Conservation (phyloP, 1,284 basidiomycete species). For the Xerocomus cyaneibrunnescens region DNA sequence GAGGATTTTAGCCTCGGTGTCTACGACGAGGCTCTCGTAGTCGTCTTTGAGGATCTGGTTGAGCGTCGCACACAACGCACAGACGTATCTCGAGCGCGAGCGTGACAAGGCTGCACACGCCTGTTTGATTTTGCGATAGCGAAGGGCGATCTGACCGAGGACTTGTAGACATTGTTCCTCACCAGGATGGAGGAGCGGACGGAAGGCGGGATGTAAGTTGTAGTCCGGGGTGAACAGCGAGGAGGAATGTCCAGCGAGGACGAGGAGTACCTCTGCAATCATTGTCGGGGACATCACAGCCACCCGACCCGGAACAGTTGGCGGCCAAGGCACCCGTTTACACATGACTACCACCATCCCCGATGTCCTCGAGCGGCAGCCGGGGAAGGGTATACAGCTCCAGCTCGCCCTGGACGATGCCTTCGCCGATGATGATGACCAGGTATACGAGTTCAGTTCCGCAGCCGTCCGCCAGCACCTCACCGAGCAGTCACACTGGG, state of each 20-base stretch:
- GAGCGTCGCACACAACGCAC: constrained; percentile 71
- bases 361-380: constrained; percentile 22
- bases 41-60: constrained; percentile 71
- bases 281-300: constrained; percentile 38
- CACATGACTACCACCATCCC: constrained; percentile 15
- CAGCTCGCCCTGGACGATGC: constrained; percentile 63
- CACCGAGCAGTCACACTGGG: constrained; percentile 43
- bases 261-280: constrained; percentile 84
- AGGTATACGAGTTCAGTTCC: constrained; percentile 52
- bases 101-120: constrained; percentile 51
- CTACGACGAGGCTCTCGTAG: constrained; percentile 77
- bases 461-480: constrained; percentile 60
- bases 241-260: constrained; percentile 81
- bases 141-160: constrained; percentile 67
- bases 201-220: constrained; percentile 62
- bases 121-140: constrained; percentile 68
- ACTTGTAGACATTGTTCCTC: constrained; percentile 78
- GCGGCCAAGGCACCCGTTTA: not conserved
- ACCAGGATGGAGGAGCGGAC: constrained; percentile 78
- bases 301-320: constrained; percentile 1
- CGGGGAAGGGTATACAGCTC: constrained; percentile 28
- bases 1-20: constrained; percentile 78
- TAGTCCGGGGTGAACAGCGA: constrained; percentile 69
- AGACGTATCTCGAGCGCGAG: constrained; percentile 73
- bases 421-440: constrained; percentile 57